Evolutionary conservation across 352 stramenopile species (phyloP).

Genomic region (Pythium rishiriense): DNA sequence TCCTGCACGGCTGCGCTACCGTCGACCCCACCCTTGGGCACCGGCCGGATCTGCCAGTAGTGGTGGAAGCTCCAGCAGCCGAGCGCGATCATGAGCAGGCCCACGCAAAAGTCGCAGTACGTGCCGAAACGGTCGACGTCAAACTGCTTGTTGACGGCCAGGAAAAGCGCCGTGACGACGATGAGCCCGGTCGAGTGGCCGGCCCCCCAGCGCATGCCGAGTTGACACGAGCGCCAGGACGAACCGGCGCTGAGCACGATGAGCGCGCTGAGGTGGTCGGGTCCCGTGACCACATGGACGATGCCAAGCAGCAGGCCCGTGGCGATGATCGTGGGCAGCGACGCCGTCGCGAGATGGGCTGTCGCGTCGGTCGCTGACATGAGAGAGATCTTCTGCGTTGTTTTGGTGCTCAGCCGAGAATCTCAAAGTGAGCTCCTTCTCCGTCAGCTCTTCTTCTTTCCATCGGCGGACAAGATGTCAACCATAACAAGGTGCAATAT

Average conservation of each 20-base stretch:
- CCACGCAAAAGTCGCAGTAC: conserved; percentile 59
- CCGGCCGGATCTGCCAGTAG: conserved; percentile 42
- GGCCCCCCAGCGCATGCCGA: conserved; percentile 84
- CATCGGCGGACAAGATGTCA: neutral
- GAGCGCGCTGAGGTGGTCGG: conserved; percentile 85
- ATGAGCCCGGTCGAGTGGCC: conserved; percentile 84
- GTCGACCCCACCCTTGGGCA: neutral
- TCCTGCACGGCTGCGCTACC: neutral
- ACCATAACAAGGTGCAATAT: neutral
- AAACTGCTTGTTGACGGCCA: conserved; percentile 41
- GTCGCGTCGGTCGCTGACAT: conserved; percentile 18
- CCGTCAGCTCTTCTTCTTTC: neutral
- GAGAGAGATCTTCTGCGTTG: neutral
- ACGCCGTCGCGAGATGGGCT: conserved; percentile 24
- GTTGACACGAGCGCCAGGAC: conserved; percentile 62
- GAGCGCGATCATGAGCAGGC: conserved; percentile 53
- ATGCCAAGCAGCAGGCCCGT: conserved; percentile 48
- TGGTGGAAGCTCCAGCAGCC: conserved; percentile 41
- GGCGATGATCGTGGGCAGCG: conserved; percentile 39
- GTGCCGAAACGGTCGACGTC: conserved; percentile 46
- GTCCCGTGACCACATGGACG: conserved; percentile 55
- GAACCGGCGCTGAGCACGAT: conserved; percentile 78
- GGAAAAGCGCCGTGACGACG: conserved; percentile 58
- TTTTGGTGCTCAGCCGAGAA: neutral
- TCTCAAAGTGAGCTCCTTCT: neutral